phyloP scores from a whole-genome alignment of 2,329 filamentous ascomycete species.

The Tolypocladium endophyticum region DNA sequence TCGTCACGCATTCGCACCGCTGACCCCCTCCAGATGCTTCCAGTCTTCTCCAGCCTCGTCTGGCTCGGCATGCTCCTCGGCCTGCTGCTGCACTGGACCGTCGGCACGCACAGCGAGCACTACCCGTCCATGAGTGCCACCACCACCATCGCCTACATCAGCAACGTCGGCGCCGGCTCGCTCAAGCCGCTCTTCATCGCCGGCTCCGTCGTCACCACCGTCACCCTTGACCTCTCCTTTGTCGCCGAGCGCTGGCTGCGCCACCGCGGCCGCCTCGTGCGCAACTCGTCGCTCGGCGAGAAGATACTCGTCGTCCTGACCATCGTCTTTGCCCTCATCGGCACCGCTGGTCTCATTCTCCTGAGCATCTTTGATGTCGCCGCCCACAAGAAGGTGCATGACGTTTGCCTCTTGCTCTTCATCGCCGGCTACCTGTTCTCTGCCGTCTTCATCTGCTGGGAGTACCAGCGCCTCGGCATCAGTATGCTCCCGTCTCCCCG shows the following conservation, averaged over 20 bases:
- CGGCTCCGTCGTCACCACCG: conserved; percentile 58
- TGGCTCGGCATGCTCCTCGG: conserved; percentile 60
- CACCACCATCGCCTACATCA: conserved; percentile 63
- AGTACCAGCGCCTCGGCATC: conserved; percentile 77
- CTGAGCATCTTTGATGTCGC: conserved; percentile 76
- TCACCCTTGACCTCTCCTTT: conserved; percentile 75
- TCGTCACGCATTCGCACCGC: background rate
- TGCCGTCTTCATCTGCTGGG: conserved; percentile 80
- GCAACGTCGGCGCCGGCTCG: conserved; percentile 48
- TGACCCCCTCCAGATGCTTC: conserved; percentile 38
- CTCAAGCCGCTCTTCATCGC: conserved; percentile 73
- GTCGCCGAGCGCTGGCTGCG: conserved; percentile 75
- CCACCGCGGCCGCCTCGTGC: conserved; percentile 67
- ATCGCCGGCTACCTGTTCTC: conserved; percentile 77
- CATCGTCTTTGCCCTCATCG: conserved; percentile 60
- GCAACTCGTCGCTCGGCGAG: conserved; percentile 54
- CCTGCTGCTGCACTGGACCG: conserved; percentile 60
- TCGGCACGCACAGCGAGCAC: conserved; percentile 38
- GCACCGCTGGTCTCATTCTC: conserved; percentile 70
- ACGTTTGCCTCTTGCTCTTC: conserved; percentile 71
- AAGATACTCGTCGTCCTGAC: conserved; percentile 51
- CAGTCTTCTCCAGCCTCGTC: conserved; percentile 54
- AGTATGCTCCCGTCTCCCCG: conserved; percentile 26
- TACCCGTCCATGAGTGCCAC: conserved; percentile 49
- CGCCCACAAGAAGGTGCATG: conserved; percentile 54